Conservation (phyloP, 1,139 yeast genomes). For the Spencermartinsiella ligniputridi region DNA sequence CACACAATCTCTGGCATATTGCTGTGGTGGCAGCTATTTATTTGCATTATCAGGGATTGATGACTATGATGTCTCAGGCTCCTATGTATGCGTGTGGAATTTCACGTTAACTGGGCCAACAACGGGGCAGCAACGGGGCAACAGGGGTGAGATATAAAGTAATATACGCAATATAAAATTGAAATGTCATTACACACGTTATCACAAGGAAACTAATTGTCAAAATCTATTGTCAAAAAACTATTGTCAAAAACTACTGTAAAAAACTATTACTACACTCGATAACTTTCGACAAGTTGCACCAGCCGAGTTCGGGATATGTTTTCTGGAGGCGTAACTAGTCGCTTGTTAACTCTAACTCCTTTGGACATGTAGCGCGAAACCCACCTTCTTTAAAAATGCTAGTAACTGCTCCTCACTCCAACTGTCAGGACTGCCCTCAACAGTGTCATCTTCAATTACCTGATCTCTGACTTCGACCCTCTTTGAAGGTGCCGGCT, state of each 20-base stretch:
- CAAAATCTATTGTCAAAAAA: too few relatives aligned
- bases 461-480: constrained; percentile 10
- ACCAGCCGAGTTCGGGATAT: constrained; percentile 21
- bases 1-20: constrained; percentile 93
- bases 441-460: constrained; percentile 12
- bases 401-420: constrained; percentile 19
- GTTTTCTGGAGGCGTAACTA: constrained; percentile 24
- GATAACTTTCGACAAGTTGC: constrained; percentile 15
- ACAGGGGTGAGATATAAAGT: too few relatives aligned
- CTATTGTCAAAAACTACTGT: background rate
- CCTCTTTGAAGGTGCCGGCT: constrained; percentile 1
- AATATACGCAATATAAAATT: too few relatives aligned
- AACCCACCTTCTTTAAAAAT: constrained; percentile 24
- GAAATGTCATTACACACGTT: too few relatives aligned
- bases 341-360: constrained; percentile 21
- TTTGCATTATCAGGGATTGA: constrained; percentile 68
- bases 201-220: too few relatives aligned
- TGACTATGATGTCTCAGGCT: background rate
- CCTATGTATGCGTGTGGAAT: background rate
- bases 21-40: constrained; percentile 83
- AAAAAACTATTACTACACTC: background rate
- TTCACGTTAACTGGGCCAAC: background rate
- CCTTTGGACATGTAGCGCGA: too few relatives aligned
- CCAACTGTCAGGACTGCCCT: constrained; percentile 22
- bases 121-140: too few relatives aligned